These are phyloP conservation scores for Tarenaya hassleriana DNA, from an alignment of 345 rosid species.

Conservation along the genomic window DNA sequence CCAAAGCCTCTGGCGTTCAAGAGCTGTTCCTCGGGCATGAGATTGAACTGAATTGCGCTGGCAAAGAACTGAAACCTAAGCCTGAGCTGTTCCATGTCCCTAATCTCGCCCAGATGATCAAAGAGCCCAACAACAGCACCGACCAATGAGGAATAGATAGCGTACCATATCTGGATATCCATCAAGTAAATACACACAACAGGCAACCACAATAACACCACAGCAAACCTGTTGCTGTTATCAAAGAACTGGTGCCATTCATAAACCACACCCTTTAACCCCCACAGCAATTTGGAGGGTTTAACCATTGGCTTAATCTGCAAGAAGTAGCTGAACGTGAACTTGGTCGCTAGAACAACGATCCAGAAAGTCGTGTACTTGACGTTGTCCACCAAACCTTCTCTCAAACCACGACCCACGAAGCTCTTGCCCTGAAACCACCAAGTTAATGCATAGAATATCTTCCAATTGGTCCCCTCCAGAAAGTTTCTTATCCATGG, in stretches of 20 bases:
- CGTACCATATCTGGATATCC: conserved; percentile 96
- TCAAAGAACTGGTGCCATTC: conserved; percentile 63
- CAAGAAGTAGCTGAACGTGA: conserved; percentile 72
- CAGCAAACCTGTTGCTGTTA: conserved; percentile 67
- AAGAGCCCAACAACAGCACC: conserved; percentile 88
- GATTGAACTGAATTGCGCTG: conserved; percentile 92
- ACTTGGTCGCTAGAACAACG: conserved; percentile 72
- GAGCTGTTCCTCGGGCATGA: conserved; percentile 94
- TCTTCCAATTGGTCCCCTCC: conserved; percentile 83
- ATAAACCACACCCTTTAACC: conserved; percentile 36
- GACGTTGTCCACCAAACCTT: conserved; percentile 69
- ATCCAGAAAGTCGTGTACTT: conserved; percentile 79
- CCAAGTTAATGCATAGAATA: conserved; percentile 61
- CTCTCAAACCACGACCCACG: conserved; percentile 85
- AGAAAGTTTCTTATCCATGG: conserved; percentile 93
- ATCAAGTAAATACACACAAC: conserved; percentile 72
- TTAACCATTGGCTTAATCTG: conserved; percentile 80
- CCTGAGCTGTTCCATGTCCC: conserved; percentile 79
- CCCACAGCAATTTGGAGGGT: conserved; percentile 52
- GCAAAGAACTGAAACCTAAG: conserved; percentile 97
- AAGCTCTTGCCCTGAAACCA: conserved; percentile 75
- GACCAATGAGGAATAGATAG: conserved; percentile 77
- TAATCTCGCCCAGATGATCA: conserved; percentile 91
- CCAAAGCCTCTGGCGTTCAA: conserved; percentile 66
- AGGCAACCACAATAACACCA: conserved; percentile 73